These are phyloP conservation scores for Evansstolkia leycettana DNA, from an alignment of 495 filamentous ascomycete genomes.

Conservation along the genomic window DNA sequence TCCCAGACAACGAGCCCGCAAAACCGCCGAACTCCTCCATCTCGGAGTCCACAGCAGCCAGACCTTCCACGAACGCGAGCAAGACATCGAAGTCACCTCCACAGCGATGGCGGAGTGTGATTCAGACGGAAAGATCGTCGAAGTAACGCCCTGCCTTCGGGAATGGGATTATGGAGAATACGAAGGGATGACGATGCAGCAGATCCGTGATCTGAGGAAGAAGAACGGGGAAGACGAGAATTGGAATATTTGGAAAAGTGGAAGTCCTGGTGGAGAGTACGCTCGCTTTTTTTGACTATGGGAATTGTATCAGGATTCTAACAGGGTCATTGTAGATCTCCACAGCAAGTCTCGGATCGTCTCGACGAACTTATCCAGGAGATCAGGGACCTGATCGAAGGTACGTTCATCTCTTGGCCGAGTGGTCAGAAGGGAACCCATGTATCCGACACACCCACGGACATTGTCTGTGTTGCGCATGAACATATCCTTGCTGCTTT, in stretches of 20 bases:
- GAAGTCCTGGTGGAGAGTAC: slow-evolving; percentile 14
- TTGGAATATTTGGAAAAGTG: slow-evolving; percentile 24
- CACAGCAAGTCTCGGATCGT: slow-evolving; percentile 4
- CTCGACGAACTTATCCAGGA: slow-evolving; percentile 3
- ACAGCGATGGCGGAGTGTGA: not conserved
- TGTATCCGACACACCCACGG: slow-evolving; percentile 1
- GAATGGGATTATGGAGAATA: slow-evolving; percentile 10
- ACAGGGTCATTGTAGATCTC: slow-evolving; percentile 4
- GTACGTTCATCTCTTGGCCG: slow-evolving; percentile 2
- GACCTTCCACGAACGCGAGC: slow-evolving; percentile 2
- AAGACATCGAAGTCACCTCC: not conserved
- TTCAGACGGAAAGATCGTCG: not conserved
- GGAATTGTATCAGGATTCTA: not conserved
- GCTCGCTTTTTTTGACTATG: not conserved
- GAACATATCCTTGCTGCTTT: slow-evolving; percentile 8
- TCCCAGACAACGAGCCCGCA: slow-evolving; percentile 1
- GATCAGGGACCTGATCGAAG: not conserved
- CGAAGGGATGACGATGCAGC: slow-evolving; percentile 5
- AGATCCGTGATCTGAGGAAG: slow-evolving; percentile 1
- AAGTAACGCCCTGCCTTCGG: slow-evolving; percentile 4
- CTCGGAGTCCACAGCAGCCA: slow-evolving; percentile 5
- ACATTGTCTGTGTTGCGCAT: slow-evolving; percentile 8
- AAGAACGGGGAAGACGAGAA: not conserved
- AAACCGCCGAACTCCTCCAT: slow-evolving; percentile 6
- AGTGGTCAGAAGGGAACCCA: not conserved